phyloP scores from a whole-genome alignment of 768 basidiomycete species.

The Phallus indusiatus region DNA sequence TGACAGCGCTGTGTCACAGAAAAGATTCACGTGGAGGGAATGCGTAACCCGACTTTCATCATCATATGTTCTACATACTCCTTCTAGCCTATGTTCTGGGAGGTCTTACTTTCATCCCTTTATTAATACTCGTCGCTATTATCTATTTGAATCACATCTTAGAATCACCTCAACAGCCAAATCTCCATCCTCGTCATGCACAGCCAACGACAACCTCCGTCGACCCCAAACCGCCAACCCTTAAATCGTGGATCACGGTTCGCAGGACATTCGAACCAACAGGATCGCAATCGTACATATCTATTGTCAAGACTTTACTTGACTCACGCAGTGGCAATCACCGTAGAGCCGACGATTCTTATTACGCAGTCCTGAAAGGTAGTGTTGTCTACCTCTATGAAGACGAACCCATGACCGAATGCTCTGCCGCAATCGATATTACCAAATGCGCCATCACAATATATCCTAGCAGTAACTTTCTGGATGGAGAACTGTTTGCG shows the following conservation, averaged over 20 bases:
- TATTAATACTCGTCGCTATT: conserved; percentile 49
- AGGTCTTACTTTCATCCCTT: conserved; percentile 82
- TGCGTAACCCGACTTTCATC: background rate
- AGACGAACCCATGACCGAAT: conserved; percentile 84
- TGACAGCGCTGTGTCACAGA: background rate
- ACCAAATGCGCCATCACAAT: conserved; percentile 68
- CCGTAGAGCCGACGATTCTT: conserved; percentile 79
- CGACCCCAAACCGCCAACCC: conserved; percentile 38
- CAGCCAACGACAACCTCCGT: conserved; percentile 37
- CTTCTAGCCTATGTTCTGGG: conserved; percentile 84
- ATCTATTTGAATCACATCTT: conserved; percentile 71
- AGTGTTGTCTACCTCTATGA: conserved; percentile 89
- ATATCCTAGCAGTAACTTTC: conserved; percentile 51
- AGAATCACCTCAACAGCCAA: conserved; percentile 36
- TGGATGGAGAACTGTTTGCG: conserved; percentile 85
- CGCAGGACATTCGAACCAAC: conserved; percentile 61
- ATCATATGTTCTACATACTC: conserved; percentile 42
- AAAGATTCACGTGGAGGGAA: background rate
- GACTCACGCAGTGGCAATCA: conserved; percentile 81
- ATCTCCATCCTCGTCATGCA: conserved; percentile 4
- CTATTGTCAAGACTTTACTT: conserved; percentile 69
- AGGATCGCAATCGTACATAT: conserved; percentile 58
- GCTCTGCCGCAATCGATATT: conserved; percentile 84
- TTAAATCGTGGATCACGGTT: conserved; percentile 78
- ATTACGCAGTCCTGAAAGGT: conserved; percentile 88